These are phyloP conservation scores for Paraconiothyrium sp. DNA, from an alignment of 2,329 filamentous ascomycete genomes.

Conservation along the genomic window DNA sequence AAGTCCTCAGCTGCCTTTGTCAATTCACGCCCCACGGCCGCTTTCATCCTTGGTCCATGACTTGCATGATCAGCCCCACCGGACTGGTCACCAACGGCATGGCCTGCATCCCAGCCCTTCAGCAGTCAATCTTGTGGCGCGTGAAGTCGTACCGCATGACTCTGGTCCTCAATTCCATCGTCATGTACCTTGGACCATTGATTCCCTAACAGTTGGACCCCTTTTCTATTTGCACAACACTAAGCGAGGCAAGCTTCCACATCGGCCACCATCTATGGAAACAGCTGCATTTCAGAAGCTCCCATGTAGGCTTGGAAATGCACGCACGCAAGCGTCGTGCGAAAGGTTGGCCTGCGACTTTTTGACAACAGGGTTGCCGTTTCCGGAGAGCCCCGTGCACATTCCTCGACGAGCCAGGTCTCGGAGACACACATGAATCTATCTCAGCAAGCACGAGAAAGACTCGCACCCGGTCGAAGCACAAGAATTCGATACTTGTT, in stretches of 20 bases:
- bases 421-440: too few species aligned
- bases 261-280: not conserved
- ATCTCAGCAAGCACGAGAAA: too few species aligned
- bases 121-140: not conserved
- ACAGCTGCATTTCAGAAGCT: not conserved
- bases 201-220: not conserved
- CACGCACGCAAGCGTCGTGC: too few species aligned
- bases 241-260: not conserved
- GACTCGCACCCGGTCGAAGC: too few species aligned
- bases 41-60: slow-evolving; percentile 1
- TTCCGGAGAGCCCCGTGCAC: too few species aligned
- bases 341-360: too few species aligned
- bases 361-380: too few species aligned
- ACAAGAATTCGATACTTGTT: too few species aligned
- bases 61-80: not conserved
- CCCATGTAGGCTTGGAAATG: too few species aligned
- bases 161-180: not conserved
- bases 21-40: slow-evolving; percentile 1
- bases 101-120: not conserved
- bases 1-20: slow-evolving; percentile 5
- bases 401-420: too few species aligned
- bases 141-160: not conserved
- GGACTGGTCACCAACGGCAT: slow-evolving; percentile 1
- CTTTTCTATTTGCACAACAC: slow-evolving; percentile 1
- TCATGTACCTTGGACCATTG: not conserved